Percentiles rank a stretch among this genome's conserved stretches.
These are phyloP conservation scores for Yamadazyma olivae DNA, from an alignment of 805 yeast species.

Conservation along the genomic window DNA sequence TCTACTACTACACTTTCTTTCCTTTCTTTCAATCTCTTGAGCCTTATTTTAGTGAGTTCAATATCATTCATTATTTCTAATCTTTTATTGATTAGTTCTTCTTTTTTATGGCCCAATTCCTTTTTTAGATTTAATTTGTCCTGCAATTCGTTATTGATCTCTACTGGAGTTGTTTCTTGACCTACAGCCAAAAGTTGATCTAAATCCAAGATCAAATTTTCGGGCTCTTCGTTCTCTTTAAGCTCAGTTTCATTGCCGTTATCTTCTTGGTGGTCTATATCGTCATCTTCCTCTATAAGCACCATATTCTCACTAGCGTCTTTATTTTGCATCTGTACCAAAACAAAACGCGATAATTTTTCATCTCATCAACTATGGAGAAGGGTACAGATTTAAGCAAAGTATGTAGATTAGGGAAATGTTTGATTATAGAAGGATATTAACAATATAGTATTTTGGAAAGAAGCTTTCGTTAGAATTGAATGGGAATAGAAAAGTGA, in stretches of 20 bases:
- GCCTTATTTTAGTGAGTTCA: constrained; percentile 12
- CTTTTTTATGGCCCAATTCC: constrained; percentile 1
- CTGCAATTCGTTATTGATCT: no score
- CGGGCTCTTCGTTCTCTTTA: no score
- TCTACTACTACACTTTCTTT: constrained; percentile 12
- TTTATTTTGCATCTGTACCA: neutral
- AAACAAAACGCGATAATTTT: neutral
- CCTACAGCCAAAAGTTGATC: no score
- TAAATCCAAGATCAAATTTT: no score
- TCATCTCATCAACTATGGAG: constrained; percentile 3
- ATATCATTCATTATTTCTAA: constrained; percentile 13
- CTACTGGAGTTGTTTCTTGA: no score
- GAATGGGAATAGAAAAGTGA: constrained; percentile 73
- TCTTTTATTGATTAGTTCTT: constrained; percentile 18
- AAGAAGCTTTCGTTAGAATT: constrained; percentile 70
- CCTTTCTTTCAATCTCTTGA: constrained; percentile 10
- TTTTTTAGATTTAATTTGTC: neutral
- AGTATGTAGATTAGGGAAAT: neutral
- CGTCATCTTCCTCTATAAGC: neutral
- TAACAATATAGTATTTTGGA: constrained; percentile 60
- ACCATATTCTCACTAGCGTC: neutral
- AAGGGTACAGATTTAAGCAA: constrained; percentile 3
- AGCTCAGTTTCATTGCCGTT: no score
- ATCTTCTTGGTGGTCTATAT: neutral
- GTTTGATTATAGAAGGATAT: constrained; percentile 6